These are phyloP conservation scores for Exophiala alcalophila DNA, from an alignment of 2,329 filamentous ascomycete genomes.

Conservation along the genomic window DNA sequence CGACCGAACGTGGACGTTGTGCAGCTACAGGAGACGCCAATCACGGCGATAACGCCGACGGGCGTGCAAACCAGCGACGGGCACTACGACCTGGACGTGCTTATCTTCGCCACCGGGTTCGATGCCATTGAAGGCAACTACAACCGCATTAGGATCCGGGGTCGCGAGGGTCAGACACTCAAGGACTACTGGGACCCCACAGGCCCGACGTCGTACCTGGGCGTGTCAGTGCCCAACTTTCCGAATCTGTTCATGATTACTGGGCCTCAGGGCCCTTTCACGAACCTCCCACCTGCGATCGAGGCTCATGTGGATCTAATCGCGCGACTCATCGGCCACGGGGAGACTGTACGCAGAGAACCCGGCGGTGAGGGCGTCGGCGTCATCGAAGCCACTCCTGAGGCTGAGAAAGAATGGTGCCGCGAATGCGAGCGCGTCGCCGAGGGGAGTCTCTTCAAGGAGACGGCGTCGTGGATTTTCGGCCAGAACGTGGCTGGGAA, in stretches of 20 bases:
- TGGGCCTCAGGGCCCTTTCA: slow-evolving; percentile 54
- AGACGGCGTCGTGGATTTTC: slow-evolving; percentile 53
- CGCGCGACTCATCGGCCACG: slow-evolving; percentile 44
- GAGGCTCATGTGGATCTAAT: slow-evolving; percentile 57
- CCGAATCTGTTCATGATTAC: slow-evolving; percentile 54
- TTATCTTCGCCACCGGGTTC: slow-evolving; percentile 35
- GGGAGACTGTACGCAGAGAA: slow-evolving; percentile 35
- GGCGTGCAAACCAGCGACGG: slow-evolving; percentile 44
- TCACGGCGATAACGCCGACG: slow-evolving; percentile 39
- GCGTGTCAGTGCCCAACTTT: slow-evolving; percentile 41
- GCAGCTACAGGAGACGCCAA: slow-evolving; percentile 42
- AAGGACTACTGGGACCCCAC: slow-evolving; percentile 35
- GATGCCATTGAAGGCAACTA: slow-evolving; percentile 41
- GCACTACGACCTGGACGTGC: slow-evolving; percentile 40
- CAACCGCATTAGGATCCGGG: slow-evolving; percentile 34
- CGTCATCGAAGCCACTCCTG: slow-evolving; percentile 50
- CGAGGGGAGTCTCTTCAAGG: slow-evolving; percentile 46
- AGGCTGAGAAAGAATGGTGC: slow-evolving; percentile 51
- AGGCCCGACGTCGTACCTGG: slow-evolving; percentile 38
- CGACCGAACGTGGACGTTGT: slow-evolving; percentile 48
- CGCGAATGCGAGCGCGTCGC: slow-evolving; percentile 39
- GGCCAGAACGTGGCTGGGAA: slow-evolving; percentile 56
- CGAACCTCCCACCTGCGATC: slow-evolving; percentile 55
- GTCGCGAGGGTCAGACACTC: slow-evolving; percentile 32
- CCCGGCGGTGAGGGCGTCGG: background rate